phyloP scores from a whole-genome alignment of 2,329 filamentous ascomycete genomes.

The Penicillium brasilianum region DNA sequence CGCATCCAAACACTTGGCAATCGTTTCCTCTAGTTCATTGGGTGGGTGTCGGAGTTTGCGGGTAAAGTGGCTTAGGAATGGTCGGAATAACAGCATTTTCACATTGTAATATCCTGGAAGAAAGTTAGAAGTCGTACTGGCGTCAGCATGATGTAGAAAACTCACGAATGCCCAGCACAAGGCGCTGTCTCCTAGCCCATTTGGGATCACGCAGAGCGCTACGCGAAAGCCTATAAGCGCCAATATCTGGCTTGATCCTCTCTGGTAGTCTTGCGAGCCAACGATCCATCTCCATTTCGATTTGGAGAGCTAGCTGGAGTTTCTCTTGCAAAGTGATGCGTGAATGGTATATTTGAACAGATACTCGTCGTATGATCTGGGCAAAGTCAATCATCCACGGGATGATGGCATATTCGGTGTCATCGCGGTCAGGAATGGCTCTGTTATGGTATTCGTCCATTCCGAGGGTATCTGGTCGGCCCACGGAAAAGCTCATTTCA shows the following conservation, averaged over 20 bases:
- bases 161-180: conserved; percentile 48
- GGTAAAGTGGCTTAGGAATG: conserved; percentile 41
- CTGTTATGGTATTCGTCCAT: conserved; percentile 57
- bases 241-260: conserved; percentile 39
- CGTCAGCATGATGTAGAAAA: neutral
- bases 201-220: conserved; percentile 42
- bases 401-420: conserved; percentile 47
- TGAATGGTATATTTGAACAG: conserved; percentile 48
- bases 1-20: conserved; percentile 46
- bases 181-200: conserved; percentile 45
- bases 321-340: conserved; percentile 43
- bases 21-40: conserved; percentile 37
- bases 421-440: conserved; percentile 41
- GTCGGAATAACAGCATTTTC: conserved; percentile 47
- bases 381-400: conserved; percentile 49
- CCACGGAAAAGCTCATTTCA: conserved; percentile 56
- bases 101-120: conserved; percentile 46
- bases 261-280: conserved; percentile 44
- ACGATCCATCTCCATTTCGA: conserved; percentile 43
- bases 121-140: neutral
- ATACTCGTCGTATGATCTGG: conserved; percentile 47
- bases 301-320: conserved; percentile 40
- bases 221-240: conserved; percentile 27
- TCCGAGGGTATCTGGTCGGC: conserved; percentile 55
- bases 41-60: conserved; percentile 35